Evolutionary conservation across 306 rosid genomes (phyloP).

Genomic region (Glycine tomentella): DNA sequence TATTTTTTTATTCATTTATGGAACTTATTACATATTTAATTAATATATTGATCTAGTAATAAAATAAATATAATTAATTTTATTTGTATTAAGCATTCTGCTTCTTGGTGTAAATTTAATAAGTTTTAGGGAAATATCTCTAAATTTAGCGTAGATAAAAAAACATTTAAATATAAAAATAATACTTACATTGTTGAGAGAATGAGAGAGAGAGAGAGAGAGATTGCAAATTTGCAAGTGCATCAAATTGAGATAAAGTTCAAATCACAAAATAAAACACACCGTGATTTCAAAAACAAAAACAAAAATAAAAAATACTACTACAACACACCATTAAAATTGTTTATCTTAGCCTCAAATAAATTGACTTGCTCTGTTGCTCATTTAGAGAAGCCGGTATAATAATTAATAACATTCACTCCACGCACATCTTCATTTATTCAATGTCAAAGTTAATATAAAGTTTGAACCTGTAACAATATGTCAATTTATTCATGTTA

Average conservation of each 20-base stretch:
- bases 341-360: too few relatives aligned
- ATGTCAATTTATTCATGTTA: background rate
- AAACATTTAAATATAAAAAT: background rate
- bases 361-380: too few relatives aligned
- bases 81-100: background rate
- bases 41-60: background rate
- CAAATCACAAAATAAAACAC: background rate
- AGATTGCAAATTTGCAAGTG: background rate
- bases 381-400: background rate
- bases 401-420: too few relatives aligned
- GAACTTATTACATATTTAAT: background rate
- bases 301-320: too few relatives aligned
- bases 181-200: background rate
- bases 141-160: background rate
- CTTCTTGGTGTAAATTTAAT: too few relatives aligned
- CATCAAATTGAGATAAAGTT: background rate
- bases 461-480: background rate
- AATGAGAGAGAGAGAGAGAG: background rate
- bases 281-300: too few relatives aligned
- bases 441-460: conserved; percentile 6
- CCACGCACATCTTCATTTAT: background rate
- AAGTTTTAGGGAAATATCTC: background rate
- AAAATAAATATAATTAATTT: background rate
- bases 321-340: too few relatives aligned
- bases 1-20: background rate